Evolutionary conservation across 495 filamentous ascomycete genomes (phyloP), one percentile per base, ranked within the genome.

Genomic region (Penicillium nucicola): DNA sequence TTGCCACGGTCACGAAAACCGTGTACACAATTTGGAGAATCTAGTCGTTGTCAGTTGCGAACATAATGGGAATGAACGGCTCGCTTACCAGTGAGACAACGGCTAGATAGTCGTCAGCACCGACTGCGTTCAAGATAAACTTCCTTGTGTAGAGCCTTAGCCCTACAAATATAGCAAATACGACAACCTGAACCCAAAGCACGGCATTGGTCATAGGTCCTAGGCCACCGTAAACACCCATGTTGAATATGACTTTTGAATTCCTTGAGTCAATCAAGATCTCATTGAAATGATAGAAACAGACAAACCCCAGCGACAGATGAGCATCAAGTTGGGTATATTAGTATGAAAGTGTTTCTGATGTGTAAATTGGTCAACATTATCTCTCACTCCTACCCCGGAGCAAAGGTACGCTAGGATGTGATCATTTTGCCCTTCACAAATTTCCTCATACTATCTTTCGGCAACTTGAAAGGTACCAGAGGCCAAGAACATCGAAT

Each of bases 161-260:
- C 31, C 22, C 56, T 5, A 61, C 55, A 23, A 61, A 59, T 18
- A 61, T 0, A 2, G 53, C 31, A 39, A 61, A 53, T 8, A 66
- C 37, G 5, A 63, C 23, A 11, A 48, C 57, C 20, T 55, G 43
- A 30, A 58, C 19, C 60, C 60, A 63, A 5, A 63, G 60, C 22
- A 64, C 55, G 2, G 50, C 63, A 50, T 63, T 64, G 33, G 50
- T 50, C 63, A 64, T 66, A 22, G 57, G 63, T 3, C 63, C 63
- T 42, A 46, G 19, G 15, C 62, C 59, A 36, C 62, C 62, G 45
- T 66, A 66, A 17, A 28, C 36, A 14, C 59, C 34, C 62, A 66
- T 66, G 13, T 36, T 51, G 53, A 43, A 45, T 18, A 37, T 34
- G 5, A 12, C 0, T 15, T 13, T 20, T n/a, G 12, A 18, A 23